Evolutionary conservation across 2,329 filamentous ascomycete genomes (phyloP).

Genomic region (Geosmithia morbida): DNA sequence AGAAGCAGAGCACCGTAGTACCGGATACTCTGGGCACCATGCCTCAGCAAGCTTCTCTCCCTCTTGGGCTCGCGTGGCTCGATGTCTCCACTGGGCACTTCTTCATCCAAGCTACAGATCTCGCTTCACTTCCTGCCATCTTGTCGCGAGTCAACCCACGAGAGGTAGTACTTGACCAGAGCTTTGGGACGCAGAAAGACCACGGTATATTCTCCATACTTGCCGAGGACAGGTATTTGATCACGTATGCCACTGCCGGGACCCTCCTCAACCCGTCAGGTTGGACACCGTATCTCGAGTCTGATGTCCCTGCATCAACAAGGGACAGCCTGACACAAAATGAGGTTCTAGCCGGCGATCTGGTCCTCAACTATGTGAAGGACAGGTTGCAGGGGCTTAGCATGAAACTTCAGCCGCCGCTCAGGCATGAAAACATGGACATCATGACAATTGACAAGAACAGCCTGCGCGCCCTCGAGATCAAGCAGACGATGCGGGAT

Average conservation of each 20-base stretch:
- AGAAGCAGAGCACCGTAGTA: background rate
- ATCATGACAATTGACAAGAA: slow-evolving; percentile 88
- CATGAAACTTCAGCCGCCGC: slow-evolving; percentile 72
- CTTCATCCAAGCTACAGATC: slow-evolving; percentile 62
- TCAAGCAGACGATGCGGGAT: slow-evolving; percentile 75
- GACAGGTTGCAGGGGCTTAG: slow-evolving; percentile 62
- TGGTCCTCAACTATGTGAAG: slow-evolving; percentile 74
- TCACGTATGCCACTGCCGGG: slow-evolving; percentile 52
- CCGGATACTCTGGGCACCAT: background rate
- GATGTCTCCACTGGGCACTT: slow-evolving; percentile 94
- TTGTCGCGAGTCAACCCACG: slow-evolving; percentile 71
- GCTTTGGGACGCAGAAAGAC: slow-evolving; percentile 39
- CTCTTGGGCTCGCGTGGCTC: slow-evolving; percentile 77
- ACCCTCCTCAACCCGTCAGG: slow-evolving; percentile 35
- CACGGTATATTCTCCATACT: slow-evolving; percentile 53
- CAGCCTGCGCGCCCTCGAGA: slow-evolving; percentile 77
- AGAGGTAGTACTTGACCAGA: slow-evolving; percentile 68
- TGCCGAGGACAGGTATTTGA: slow-evolving; percentile 58
- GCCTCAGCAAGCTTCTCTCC: slow-evolving; percentile 9
- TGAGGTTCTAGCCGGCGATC: slow-evolving; percentile 64
- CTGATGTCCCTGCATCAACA: slow-evolving; percentile 41
- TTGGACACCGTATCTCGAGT: slow-evolving; percentile 69
- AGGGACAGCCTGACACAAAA: slow-evolving; percentile 43
- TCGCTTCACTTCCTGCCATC: slow-evolving; percentile 61
- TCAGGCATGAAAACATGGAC: slow-evolving; percentile 57